A percentile compares a stretch with the other conserved stretches of the same genome.
phyloP scores from a whole-genome alignment of 768 basidiomycete genomes.

The Rhizopogon salebrosus region DNA sequence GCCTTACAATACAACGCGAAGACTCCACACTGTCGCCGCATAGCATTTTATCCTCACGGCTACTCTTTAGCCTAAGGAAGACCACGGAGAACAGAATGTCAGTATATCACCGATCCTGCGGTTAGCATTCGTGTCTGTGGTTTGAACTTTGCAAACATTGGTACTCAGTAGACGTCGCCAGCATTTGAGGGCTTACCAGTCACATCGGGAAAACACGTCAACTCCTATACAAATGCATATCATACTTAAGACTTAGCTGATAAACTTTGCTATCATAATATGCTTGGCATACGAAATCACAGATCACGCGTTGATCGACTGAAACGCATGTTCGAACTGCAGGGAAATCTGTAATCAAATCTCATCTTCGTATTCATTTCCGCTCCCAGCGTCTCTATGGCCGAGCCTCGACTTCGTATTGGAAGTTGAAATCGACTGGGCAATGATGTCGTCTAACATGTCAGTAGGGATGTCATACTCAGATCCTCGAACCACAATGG shows the following conservation, averaged over 20 bases:
- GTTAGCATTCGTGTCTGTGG: neutral
- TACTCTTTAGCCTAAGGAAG: neutral
- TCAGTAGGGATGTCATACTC: slow-evolving; percentile 69
- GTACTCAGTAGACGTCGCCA: too few relatives aligned
- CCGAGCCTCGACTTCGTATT: slow-evolving; percentile 13
- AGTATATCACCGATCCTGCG: neutral
- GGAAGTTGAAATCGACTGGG: slow-evolving; percentile 37
- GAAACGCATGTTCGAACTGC: neutral
- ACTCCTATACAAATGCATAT: too few relatives aligned
- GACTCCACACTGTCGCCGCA: neutral
- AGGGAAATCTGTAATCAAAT: slow-evolving; percentile 7
- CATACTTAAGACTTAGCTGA: neutral
- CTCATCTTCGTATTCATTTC: slow-evolving; percentile 22
- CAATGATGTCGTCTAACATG: slow-evolving; percentile 65
- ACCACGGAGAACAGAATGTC: neutral
- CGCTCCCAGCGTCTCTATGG: slow-evolving; percentile 15
- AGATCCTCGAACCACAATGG: slow-evolving; percentile 64
- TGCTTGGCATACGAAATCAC: neutral
- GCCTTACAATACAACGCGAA: neutral
- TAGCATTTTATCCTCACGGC: neutral
- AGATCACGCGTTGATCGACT: neutral
- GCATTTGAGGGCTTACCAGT: neutral
- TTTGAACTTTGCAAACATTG: too few relatives aligned
- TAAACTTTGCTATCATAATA: neutral
- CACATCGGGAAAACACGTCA: neutral